Percentiles rank a stretch among this genome's conserved stretches.
Conservation (phyloP, 768 basidiomycete genomes). For the Russula lepida region DNA sequence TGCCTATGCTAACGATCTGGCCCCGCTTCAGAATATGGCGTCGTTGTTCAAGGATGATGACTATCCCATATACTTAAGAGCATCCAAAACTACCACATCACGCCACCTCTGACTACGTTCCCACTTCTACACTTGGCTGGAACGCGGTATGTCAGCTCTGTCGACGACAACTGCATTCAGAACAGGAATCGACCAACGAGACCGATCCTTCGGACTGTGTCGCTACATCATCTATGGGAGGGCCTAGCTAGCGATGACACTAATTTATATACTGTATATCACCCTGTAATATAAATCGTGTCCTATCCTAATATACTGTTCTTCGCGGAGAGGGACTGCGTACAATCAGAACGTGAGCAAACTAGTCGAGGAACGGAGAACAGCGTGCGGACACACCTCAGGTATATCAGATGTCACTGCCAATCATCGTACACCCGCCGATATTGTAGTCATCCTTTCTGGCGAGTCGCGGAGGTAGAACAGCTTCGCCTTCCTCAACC, state of each 20-base stretch:
- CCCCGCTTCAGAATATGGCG: too few relatives aligned
- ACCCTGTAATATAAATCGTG: neutral
- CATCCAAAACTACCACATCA: too few relatives aligned
- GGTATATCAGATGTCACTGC: neutral
- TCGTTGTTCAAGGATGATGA: too few relatives aligned
- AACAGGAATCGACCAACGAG: neutral
- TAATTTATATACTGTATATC: neutral
- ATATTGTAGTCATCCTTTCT: constrained; percentile 75
- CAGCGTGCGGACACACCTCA: neutral
- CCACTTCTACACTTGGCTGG: neutral
- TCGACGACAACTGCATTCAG: neutral
- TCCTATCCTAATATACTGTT: neutral
- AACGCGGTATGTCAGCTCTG: neutral
- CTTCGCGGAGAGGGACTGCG: neutral
- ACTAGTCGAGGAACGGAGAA: neutral
- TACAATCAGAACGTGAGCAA: neutral
- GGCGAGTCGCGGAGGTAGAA: constrained; percentile 78
- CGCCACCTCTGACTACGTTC: neutral
- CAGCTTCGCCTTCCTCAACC: constrained; percentile 70
- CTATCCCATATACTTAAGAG: too few relatives aligned
- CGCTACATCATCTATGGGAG: constrained; percentile 4
- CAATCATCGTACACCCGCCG: constrained; percentile 37
- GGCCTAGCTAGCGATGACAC: neutral
- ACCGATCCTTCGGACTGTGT: neutral
- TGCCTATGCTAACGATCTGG: neutral